phyloP scores from a whole-genome alignment of 768 basidiomycete species.

The Kondoa subrosea region DNA sequence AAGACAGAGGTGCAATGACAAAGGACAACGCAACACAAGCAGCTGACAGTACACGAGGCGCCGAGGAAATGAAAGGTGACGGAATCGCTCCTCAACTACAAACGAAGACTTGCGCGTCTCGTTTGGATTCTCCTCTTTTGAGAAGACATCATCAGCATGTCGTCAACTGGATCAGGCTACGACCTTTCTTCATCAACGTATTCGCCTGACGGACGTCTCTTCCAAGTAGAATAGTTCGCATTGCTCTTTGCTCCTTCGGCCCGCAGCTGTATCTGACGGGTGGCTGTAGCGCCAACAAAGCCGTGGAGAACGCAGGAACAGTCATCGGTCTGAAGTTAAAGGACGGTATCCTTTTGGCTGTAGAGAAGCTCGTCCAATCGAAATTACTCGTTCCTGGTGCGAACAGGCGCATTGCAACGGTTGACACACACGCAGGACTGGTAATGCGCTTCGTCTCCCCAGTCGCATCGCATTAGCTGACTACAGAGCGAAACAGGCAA shows the following conservation, averaged over 20 bases:
- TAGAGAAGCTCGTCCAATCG: conserved; percentile 94
- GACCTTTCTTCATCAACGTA: conserved; percentile 87
- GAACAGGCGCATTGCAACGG: conserved; percentile 79
- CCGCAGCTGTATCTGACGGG: conserved; percentile 29
- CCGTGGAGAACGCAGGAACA: conserved; percentile 98
- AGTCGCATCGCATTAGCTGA: conserved; percentile 12
- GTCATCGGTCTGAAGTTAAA: conserved; percentile 90
- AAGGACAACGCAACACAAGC: too few relatives aligned
- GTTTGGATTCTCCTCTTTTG: not conserved
- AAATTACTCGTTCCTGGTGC: conserved; percentile 84
- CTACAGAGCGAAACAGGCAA: conserved; percentile 43
- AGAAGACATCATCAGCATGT: conserved; percentile 43
- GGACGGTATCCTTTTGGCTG: conserved; percentile 83
- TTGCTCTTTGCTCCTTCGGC: not conserved
- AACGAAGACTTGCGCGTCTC: not conserved
- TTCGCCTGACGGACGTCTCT: conserved; percentile 75
- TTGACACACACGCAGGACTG: conserved; percentile 86
- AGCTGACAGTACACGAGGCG: too few relatives aligned
- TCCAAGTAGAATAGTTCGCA: conserved; percentile 48
- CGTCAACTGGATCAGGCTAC: conserved; percentile 97
- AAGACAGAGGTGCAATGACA: too few relatives aligned
- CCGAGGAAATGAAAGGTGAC: not conserved
- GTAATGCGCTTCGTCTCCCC: conserved; percentile 37
- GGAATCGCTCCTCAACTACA: not conserved
- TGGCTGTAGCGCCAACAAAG: conserved; percentile 98